These are phyloP conservation scores for Pichia cactophila DNA, from an alignment of 1,139 yeast species.

Conservation along the genomic window DNA sequence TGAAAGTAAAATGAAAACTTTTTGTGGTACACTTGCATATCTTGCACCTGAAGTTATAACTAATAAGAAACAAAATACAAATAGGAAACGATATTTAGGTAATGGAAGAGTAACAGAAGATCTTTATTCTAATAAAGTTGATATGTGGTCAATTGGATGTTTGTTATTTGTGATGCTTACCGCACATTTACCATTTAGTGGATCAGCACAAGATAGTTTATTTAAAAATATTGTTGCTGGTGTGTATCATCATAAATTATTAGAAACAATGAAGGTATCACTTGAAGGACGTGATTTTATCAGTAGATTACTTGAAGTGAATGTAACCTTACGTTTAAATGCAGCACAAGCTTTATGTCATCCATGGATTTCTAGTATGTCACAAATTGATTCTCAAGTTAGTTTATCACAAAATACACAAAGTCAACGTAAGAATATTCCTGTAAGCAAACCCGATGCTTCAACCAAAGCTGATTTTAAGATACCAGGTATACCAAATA, in stretches of 20 bases:
- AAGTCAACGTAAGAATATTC: conserved; percentile 1
- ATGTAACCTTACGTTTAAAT: conserved; percentile 61
- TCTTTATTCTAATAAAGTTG: conserved; percentile 79
- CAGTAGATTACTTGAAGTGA: conserved; percentile 59
- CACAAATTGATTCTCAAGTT: conserved; percentile 35
- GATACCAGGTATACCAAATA: conserved; percentile 9
- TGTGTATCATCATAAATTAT: conserved; percentile 71
- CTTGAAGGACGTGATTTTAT: conserved; percentile 63
- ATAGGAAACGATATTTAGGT: conserved; percentile 25
- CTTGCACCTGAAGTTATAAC: conserved; percentile 92
- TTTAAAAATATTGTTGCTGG: conserved; percentile 72
- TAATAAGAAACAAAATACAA: conserved; percentile 40
- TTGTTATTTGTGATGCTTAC: conserved; percentile 82
- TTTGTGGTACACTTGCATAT: conserved; percentile 79
- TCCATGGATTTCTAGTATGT: conserved; percentile 50
- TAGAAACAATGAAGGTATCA: conserved; percentile 60
- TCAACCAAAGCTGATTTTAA: conserved; percentile 5
- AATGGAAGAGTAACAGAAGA: conserved; percentile 28
- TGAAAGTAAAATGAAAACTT: conserved; percentile 62
- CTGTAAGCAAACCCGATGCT: background rate
- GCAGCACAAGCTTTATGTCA: conserved; percentile 69
- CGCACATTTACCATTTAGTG: conserved; percentile 90
- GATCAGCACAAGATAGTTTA: conserved; percentile 80
- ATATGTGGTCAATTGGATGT: conserved; percentile 96
- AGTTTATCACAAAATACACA: conserved; percentile 55